Conservation (phyloP, 805 yeast genomes). For the Suhomyces sp. region DNA sequence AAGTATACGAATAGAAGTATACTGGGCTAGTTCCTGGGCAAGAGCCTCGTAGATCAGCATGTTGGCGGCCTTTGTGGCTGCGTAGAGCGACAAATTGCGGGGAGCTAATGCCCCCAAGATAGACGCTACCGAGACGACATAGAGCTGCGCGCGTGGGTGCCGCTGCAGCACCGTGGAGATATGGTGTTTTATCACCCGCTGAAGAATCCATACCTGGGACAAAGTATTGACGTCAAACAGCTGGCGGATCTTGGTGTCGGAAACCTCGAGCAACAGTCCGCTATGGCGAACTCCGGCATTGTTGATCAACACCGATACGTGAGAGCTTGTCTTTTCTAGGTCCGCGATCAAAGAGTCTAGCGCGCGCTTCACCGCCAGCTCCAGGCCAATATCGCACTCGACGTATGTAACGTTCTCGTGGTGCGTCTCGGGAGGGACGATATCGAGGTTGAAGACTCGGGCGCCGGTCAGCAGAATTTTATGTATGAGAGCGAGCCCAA, state of each 20-base stretch:
- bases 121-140: conserved; percentile 45
- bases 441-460: conserved; percentile 32
- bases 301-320: conserved; percentile 37
- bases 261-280: conserved; percentile 24
- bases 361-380: conserved; percentile 11
- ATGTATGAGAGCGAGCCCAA: conserved; percentile 43
- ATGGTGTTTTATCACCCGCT: conserved; percentile 21
- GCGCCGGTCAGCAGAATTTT: conserved; percentile 15
- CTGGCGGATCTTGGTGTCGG: conserved; percentile 17
- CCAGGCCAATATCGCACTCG: conserved; percentile 23
- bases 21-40: conserved; percentile 32
- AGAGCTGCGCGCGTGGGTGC: conserved; percentile 15
- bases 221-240: conserved; percentile 32
- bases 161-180: background rate
- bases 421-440: conserved; percentile 14
- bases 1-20: conserved; percentile 28
- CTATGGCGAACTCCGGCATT: conserved; percentile 50
- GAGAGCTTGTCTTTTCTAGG: conserved; percentile 3
- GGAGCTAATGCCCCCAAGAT: conserved; percentile 51
- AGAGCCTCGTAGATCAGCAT: conserved; percentile 46
- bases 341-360: conserved; percentile 10
- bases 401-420: conserved; percentile 18
- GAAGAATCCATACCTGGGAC: conserved; percentile 27
- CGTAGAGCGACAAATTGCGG: conserved; percentile 43
- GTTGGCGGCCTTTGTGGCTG: conserved; percentile 49